Conservation (phyloP, 306 rosid genomes). For the Oemleria cerasiformis region DNA sequence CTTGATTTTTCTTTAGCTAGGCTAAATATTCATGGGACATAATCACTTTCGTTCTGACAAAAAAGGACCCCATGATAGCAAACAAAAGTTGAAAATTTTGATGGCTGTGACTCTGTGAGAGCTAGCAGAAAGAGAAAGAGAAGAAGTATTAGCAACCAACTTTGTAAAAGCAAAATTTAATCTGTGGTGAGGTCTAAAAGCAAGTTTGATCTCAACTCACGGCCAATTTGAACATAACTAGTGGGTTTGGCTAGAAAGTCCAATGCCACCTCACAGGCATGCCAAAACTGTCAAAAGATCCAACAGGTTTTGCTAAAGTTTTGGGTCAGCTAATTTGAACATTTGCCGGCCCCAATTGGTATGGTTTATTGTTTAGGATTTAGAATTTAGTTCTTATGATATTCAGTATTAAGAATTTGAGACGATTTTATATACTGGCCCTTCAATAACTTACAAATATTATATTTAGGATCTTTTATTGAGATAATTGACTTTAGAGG, state of each 20-base stretch:
- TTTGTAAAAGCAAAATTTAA: neutral
- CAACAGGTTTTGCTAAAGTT: conserved; percentile 17
- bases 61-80: too few species aligned
- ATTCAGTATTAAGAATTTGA: too few species aligned
- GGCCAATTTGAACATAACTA: conserved; percentile 2
- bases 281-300: neutral
- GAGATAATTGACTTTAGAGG: too few species aligned
- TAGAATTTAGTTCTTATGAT: too few species aligned
- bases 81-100: conserved; percentile 19
- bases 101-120: conserved; percentile 3
- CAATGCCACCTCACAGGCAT: conserved; percentile 2
- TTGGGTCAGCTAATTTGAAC: neutral
- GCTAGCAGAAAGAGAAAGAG: neutral
- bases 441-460: too few species aligned
- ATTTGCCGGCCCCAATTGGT: neutral
- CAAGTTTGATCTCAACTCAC: neutral
- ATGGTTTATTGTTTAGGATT: neutral
- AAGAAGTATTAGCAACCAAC: conserved; percentile 20
- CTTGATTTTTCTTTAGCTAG: neutral
- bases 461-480: too few species aligned
- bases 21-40: neutral
- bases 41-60: conserved; percentile 6
- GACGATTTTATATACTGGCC: too few species aligned
- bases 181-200: neutral
- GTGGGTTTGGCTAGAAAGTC: conserved; percentile 14